Evolutionary conservation across 2,329 filamentous ascomycete genomes (phyloP), one percentile per base, ranked within the genome.

Genomic region (Rasamsonia emersonii): DNA sequence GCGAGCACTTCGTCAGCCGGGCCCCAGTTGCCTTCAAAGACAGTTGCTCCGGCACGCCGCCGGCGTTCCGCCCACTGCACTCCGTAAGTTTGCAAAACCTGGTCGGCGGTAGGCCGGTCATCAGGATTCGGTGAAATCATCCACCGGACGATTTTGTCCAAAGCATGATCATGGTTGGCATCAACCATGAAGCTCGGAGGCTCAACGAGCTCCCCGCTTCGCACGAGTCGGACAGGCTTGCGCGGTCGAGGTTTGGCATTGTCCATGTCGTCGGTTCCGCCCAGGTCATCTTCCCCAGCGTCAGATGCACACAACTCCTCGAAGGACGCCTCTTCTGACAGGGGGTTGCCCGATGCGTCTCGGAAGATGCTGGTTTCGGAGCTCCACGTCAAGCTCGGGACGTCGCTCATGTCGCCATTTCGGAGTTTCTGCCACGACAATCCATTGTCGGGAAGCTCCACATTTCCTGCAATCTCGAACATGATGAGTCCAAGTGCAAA

Each of bases 1-100:
- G 62, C 63, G 33, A 77, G 62, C 13, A 77, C 65, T 40, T 78
- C 72, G 42, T 79, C 79, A 15, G 72, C 72, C 18, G 89, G 89
- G 3, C 91, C 91, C 82, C 88, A 98, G 54, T 85, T 91, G 41
- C 91, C 91, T 62, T 98, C 91, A 47, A 83, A 98, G 32, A 98
- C 79, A 0, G 86, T 95, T n/a, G 91, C 91, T 26, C 86, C 84
- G 8, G 86, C 84, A 34, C 82, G 78, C 34, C 86, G 78, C 40
- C 86, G 78, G 30, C 68, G 64, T 33, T 78, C 73, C 18, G 93
- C 81, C 83, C 91, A 98, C 39, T 71, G 73, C 32, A 94, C 71
- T 15, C 86, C 85, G 29, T 79, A 76, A 1, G 79, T 73, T 27
- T 73, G 63, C 28, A 94, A 71, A 8, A 98, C 63, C 41, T 93